Evolutionary conservation across 2,329 filamentous ascomycete species (phyloP).

Genomic region (Neofusicoccum ribis): DNA sequence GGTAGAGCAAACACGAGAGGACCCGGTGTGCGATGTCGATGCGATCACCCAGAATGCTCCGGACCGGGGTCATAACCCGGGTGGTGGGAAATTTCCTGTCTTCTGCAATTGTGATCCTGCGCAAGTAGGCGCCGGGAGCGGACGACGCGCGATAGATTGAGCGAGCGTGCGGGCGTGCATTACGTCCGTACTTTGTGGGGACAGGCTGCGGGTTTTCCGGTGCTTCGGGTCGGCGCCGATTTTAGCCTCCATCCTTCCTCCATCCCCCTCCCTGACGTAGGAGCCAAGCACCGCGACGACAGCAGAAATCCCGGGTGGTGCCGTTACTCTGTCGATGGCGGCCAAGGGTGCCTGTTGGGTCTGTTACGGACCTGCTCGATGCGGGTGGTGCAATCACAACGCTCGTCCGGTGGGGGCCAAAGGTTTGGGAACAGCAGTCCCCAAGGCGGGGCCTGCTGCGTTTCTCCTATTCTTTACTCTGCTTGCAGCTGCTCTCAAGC

Average conservation of each 20-base stretch:
- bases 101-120: no score
- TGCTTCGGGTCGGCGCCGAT: background rate
- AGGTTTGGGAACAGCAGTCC: background rate
- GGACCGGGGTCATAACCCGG: no score
- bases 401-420: background rate
- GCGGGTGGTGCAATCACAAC: background rate
- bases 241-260: background rate
- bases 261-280: background rate
- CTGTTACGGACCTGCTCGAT: background rate
- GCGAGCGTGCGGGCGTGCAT: background rate
- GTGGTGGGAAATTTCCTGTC: no score
- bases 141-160: background rate
- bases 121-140: background rate
- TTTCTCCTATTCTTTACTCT: slow-evolving; percentile 10
- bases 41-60: no score
- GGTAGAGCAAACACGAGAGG: no score
- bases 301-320: no score
- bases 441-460: background rate
- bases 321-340: background rate
- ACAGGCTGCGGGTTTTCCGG: background rate
- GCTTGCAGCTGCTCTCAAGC: background rate
- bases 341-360: background rate
- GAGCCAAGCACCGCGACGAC: background rate
- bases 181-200: slow-evolving; percentile 1
- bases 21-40: no score